Evolutionary conservation across 2,329 filamentous ascomycete genomes (phyloP), one percentile per base, ranked within the genome.

Genomic region (Tolypocladium sp.): DNA sequence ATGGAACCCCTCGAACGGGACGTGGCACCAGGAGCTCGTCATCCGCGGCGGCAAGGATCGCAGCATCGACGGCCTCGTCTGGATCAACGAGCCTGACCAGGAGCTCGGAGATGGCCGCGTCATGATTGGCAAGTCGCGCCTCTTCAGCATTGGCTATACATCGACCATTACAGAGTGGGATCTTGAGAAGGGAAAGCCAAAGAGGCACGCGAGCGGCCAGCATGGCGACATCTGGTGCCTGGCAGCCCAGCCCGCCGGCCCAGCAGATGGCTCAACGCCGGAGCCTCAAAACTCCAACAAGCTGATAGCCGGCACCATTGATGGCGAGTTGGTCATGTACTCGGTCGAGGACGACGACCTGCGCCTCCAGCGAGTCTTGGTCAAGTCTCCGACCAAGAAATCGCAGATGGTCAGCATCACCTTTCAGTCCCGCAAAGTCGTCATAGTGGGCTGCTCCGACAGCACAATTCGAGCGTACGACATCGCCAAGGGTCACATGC

Each of bases 141-240:
- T 99, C 49, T 99, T 99, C 78, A 97, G 93, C 74, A 96, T 97
- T 70, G 93, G 93, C 59, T 96, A 94, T 71, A 96, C 92, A 25
- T 91, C 89, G 57, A 89, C 88, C 30, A 86, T 99, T 54, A 97
- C 92, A 0, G 94, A 99, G 74, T 99, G 94, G 94, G 89, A 97
- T 76, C 79, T 99, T 30, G 85, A 86, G 65, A 89, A 86, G 63
- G 91, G 90, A 17, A 81, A 84, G 59, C 90, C 92, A 13, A 83
- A 88, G 74, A 85, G 89, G 60, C 89, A 95, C 73, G 91, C 91
- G 22, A 92, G 90, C 67, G 94, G 93, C 53, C 95, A 95, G 73
- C 91, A 96, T 73, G 92, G 92, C 64, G 92, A 97, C 69, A 93
- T 97, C 62, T 99, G 94, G 94, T 97, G 93, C 75, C 83, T 99